Evolutionary conservation across 495 filamentous ascomycete species (phyloP), one percentile per base, ranked within the genome.

Genomic region (Tuber magnatum): DNA sequence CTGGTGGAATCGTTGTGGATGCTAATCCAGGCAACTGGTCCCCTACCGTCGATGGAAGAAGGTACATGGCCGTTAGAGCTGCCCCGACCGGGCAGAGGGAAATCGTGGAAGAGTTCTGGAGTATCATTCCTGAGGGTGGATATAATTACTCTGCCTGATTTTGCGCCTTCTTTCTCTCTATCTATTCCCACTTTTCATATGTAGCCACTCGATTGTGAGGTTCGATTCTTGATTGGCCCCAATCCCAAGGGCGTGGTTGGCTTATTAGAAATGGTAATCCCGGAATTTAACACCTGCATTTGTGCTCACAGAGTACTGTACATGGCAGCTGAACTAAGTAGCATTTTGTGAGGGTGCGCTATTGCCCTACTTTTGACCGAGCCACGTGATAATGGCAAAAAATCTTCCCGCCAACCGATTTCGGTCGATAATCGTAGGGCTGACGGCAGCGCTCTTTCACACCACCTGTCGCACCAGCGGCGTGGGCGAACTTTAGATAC

Each of bases 31-130:
- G 91, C 4, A 87, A 87, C 76, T 95, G 93, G 94, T 86, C 92
- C 51, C 86, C 90, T 8, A 84, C 81, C 72, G 80, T 97, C n/a
- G 94, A 97, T 82, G 89, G 87, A 51, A 87, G 94, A 73, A 87
- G 88, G 74, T 97, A 96, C 83, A 84, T 97, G 75, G 93, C 92
- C 39, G 88, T 97, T 20, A 86, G 94, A 71, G 90, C 86, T 1
- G 88, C 86, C 42, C 85, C 88, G 7, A 83, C 83, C 72, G 92
- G 93, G 22, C 92, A 94, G 84, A 89, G 88, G 85, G 88, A 89
- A 83, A 80, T 97, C 22, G 87, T 95, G 1, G 88, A 93, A 83
- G 92, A 97, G 84, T 92, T 97, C 78, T 97, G 93, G 93, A 83
- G 80, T 5, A 83, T 85, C 16, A 82, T 87, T 68, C 85, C 89